phyloP scores from a whole-genome alignment of 257 asterid species.

The Parsonsia alboflavescens region DNA sequence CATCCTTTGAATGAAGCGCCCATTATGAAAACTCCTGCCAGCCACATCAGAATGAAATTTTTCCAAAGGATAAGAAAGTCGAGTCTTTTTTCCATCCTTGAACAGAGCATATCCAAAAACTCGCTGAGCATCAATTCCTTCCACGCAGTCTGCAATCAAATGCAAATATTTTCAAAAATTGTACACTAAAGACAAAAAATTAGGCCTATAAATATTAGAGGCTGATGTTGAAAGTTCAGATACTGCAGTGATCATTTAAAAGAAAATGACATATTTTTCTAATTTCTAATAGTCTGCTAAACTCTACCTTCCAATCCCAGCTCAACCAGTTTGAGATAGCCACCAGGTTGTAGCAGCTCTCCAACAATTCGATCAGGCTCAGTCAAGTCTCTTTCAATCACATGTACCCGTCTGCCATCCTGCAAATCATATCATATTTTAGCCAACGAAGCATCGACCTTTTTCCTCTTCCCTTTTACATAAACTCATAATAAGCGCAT shows the following conservation, averaged over 20 bases:
- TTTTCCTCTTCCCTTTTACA: neutral
- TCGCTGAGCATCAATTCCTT: constrained; percentile 84
- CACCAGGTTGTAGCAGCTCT: constrained; percentile 92
- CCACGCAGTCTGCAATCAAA: constrained; percentile 63
- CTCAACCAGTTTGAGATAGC: constrained; percentile 81
- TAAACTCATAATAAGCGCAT: neutral
- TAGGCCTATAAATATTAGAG: neutral
- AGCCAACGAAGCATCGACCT: neutral
- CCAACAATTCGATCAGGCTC: constrained; percentile 96
- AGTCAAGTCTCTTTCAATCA: constrained; percentile 79
- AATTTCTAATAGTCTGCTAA: neutral
- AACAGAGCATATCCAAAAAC: constrained; percentile 86
- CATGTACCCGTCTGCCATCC: constrained; percentile 80
- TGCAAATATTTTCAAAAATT: constrained; percentile 4
- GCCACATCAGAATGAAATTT: constrained; percentile 74
- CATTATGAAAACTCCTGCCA: constrained; percentile 93
- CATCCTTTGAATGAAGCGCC: constrained; percentile 86
- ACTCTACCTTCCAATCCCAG: constrained; percentile 71
- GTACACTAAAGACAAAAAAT: neutral
- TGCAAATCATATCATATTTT: constrained; percentile 21
- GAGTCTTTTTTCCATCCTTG: constrained; percentile 84
- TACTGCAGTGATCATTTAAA: neutral
- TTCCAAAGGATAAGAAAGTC: constrained; percentile 80
- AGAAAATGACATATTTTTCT: too few relatives aligned
- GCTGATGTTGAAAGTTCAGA: neutral